These are phyloP conservation scores for Hemileccinum impolitum DNA, from an alignment of 768 basidiomycete species.

Conservation along the genomic window DNA sequence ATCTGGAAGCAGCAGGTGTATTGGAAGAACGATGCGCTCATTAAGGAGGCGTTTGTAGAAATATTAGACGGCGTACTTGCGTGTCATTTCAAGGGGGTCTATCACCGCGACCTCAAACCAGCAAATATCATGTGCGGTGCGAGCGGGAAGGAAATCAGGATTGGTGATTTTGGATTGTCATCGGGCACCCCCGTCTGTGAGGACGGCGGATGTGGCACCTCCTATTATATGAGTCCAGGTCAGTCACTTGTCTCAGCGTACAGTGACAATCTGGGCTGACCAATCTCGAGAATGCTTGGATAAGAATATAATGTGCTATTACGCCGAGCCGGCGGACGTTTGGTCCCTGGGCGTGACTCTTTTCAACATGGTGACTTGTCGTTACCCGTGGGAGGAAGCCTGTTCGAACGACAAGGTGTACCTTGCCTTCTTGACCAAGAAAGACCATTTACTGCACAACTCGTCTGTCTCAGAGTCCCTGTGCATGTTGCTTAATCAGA, in stretches of 20 bases:
- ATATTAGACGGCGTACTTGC: slow-evolving; percentile 74
- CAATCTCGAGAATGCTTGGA: slow-evolving; percentile 51
- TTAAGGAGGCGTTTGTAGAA: slow-evolving; percentile 67
- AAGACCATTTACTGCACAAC: slow-evolving; percentile 1
- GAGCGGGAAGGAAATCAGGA: slow-evolving; percentile 49
- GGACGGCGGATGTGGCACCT: slow-evolving; percentile 59
- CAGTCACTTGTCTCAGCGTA: slow-evolving; percentile 20
- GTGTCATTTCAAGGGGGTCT: slow-evolving; percentile 69
- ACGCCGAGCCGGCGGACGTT: slow-evolving; percentile 42
- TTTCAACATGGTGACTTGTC: slow-evolving; percentile 73
- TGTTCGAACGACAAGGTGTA: neutral
- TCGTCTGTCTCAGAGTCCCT: slow-evolving; percentile 11
- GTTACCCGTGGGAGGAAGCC: slow-evolving; percentile 19
- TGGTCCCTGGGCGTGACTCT: slow-evolving; percentile 82
- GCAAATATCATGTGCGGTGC: slow-evolving; percentile 70
- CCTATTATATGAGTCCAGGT: slow-evolving; percentile 73
- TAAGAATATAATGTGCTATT: slow-evolving; percentile 28
- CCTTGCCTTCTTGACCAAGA: neutral
- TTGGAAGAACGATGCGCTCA: slow-evolving; percentile 54
- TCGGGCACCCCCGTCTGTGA: slow-evolving; percentile 41
- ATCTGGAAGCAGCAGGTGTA: slow-evolving; percentile 50
- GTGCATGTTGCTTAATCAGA: slow-evolving; percentile 5
- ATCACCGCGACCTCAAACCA: slow-evolving; percentile 85
- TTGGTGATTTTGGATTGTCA: slow-evolving; percentile 79
- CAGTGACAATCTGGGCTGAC: slow-evolving; percentile 6